A percentile compares a stretch with the other conserved stretches of the same genome.
phyloP scores from a whole-genome alignment of 306 rosid genomes.

The Aeschynomene evenia region DNA sequence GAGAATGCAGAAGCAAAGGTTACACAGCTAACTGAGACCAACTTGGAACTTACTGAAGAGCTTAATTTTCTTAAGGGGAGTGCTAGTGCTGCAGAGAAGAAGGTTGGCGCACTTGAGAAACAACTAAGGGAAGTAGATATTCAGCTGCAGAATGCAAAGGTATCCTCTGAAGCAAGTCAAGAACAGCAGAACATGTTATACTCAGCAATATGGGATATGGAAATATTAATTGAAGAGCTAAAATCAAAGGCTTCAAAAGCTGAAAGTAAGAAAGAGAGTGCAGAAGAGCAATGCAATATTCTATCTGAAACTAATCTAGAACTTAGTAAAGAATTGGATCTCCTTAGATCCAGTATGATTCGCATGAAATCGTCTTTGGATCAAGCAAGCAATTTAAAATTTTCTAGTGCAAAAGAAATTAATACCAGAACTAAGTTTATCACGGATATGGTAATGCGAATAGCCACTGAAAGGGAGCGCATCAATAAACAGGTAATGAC shows the following conservation, averaged over 20 bases:
- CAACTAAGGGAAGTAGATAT: slow-evolving; percentile 78
- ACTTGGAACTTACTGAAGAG: slow-evolving; percentile 87
- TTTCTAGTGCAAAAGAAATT: slow-evolving; percentile 59
- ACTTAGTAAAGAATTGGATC: slow-evolving; percentile 60
- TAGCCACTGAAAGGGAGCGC: slow-evolving; percentile 73
- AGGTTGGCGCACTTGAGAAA: slow-evolving; percentile 84
- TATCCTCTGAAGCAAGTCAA: slow-evolving; percentile 86
- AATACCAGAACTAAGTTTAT: slow-evolving; percentile 52
- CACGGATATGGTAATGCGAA: slow-evolving; percentile 72
- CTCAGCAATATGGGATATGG: slow-evolving; percentile 98
- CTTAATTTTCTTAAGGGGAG: slow-evolving; percentile 74
- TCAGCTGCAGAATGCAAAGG: slow-evolving; percentile 78
- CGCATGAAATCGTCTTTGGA: slow-evolving; percentile 65
- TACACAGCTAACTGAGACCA: slow-evolving; percentile 72
- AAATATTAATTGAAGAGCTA: slow-evolving; percentile 87
- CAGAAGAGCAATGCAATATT: slow-evolving; percentile 57
- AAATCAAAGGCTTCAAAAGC: slow-evolving; percentile 84
- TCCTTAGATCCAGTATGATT: slow-evolving; percentile 49
- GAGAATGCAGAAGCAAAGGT: slow-evolving; percentile 78
- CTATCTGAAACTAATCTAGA: slow-evolving; percentile 68
- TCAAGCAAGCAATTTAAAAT: slow-evolving; percentile 47
- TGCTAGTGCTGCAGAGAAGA: slow-evolving; percentile 65
- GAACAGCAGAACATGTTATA: slow-evolving; percentile 98
- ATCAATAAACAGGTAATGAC: slow-evolving; percentile 66
- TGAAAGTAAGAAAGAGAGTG: slow-evolving; percentile 63